Base-by-base conservation (phyloP, 352 stramenopile species). In the Phytopythium vexans region DNA sequence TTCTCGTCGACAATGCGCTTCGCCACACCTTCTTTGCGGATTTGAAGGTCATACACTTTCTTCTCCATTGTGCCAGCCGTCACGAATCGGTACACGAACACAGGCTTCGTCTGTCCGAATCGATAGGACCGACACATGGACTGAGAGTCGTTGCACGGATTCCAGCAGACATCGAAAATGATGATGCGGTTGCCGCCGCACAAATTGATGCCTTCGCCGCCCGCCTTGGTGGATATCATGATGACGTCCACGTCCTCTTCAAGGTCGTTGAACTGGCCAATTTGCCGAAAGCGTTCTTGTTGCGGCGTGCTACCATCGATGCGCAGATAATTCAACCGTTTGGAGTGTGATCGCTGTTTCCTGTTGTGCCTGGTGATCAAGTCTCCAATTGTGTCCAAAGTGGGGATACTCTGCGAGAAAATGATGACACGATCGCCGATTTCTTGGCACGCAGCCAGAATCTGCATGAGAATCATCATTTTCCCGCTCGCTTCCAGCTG, bases 51-150 rank as follows among this genome's bases (percentile, higher is more conserved):
- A 51, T 95, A 96, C 14, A 97, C 88, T 48, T 96, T 96, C 57
- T 97, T 95, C 67, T 98, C 92, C 72, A 98, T 96, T 7, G 92
- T 97, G 1, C 87, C 89, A 32, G 79, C 86, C 11, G 88, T 84
- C 43, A 98, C 89, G 21, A 98, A 91, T 0, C 90, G 83, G 49
- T 98, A 98, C 4, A 98, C 89, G 56, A 89, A 97, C 12, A 97
- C 91, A 8, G 81, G 74, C 54, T 97, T 97, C 0, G 70, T 85
- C 57, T 98, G 92, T 1, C 92, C 91, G 63, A 97, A 97, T 8
- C 91, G 88, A 49, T 97, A 97, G 11, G 78, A 96, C 16, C 91
- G 84, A 61, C 89, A 97, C 89, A 97, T 97, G 4, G 88, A 95
- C 68, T 97, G 83, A 0, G 88, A 86, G 46, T 97, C 89, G 21